These are phyloP conservation scores for Lipomyces lipofer DNA, from an alignment of 805 yeast species.

Conservation along the genomic window DNA sequence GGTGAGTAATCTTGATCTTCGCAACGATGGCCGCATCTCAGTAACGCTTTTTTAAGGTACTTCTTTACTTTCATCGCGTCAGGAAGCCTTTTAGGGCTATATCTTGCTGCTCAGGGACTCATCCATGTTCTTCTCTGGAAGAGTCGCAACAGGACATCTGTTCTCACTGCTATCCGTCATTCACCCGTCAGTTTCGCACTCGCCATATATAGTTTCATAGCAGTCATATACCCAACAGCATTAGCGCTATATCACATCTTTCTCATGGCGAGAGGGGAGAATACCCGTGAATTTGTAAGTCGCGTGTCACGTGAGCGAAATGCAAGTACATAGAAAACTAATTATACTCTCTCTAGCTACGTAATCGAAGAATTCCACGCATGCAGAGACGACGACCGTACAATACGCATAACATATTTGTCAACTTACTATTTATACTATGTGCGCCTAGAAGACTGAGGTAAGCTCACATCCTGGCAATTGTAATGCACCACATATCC, in stretches of 20 bases:
- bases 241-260: neutral
- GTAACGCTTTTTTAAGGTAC: slow-evolving; percentile 1
- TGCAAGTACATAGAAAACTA: neutral
- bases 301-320: neutral
- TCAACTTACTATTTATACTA: neutral
- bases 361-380: neutral
- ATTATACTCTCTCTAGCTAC: neutral
- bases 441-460: neutral
- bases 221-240: slow-evolving; percentile 2
- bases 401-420: neutral
- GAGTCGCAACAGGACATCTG: neutral
- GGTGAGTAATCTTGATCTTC: slow-evolving; percentile 4
- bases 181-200: slow-evolving; percentile 7
- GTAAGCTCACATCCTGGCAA: neutral
- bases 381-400: slow-evolving; percentile 4
- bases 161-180: neutral
- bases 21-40: too few species aligned
- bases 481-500: neutral
- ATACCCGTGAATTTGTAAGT: slow-evolving; percentile 4
- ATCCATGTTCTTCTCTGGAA: neutral
- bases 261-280: slow-evolving; percentile 4
- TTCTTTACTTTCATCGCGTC: slow-evolving; percentile 2
- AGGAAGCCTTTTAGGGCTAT: neutral
- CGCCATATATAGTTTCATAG: neutral
- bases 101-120: neutral